Evolutionary conservation across 495 filamentous ascomycete species (phyloP).

Genomic region (Hyaloscypha bicolor): DNA sequence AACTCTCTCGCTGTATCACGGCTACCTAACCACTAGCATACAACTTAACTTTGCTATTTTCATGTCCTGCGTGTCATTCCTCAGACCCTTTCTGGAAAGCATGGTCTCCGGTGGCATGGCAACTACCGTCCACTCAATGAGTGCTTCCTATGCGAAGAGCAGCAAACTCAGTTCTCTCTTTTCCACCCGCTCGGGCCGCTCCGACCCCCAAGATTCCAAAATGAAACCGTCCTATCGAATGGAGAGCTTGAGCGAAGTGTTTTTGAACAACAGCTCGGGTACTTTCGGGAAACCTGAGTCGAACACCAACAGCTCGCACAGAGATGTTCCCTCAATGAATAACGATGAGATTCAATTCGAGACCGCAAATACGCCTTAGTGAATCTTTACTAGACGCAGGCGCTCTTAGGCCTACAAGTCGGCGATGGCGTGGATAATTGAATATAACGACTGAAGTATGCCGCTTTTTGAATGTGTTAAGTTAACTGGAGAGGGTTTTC

Average conservation of each 20-base stretch:
- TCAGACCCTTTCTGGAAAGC: slow-evolving; percentile 25
- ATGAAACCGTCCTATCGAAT: slow-evolving; percentile 1
- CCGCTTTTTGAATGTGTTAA: no score
- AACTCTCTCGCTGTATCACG: slow-evolving; percentile 11
- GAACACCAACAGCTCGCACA: neutral
- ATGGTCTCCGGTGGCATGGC: slow-evolving; percentile 13
- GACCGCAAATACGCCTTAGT: no score
- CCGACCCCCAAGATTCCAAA: neutral
- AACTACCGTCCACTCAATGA: neutral
- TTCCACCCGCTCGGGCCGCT: neutral
- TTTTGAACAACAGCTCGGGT: slow-evolving; percentile 3
- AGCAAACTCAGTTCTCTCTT: slow-evolving; percentile 7
- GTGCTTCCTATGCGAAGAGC: neutral
- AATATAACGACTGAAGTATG: no score
- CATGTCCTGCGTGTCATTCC: slow-evolving; percentile 22
- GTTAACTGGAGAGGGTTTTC: no score
- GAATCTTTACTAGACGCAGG: no score
- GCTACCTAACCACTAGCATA: slow-evolving; percentile 11
- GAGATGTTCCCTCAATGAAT: neutral
- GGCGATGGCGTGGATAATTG: no score
- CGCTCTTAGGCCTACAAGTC: no score
- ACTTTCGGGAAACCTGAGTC: slow-evolving; percentile 3
- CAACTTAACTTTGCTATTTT: slow-evolving; percentile 23
- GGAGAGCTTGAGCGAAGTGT: slow-evolving; percentile 6
- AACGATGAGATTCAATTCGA: neutral